Evolutionary conservation across 345 rosid species (phyloP), one percentile per base, ranked within the genome.

Genomic region (Syzygium grande): DNA sequence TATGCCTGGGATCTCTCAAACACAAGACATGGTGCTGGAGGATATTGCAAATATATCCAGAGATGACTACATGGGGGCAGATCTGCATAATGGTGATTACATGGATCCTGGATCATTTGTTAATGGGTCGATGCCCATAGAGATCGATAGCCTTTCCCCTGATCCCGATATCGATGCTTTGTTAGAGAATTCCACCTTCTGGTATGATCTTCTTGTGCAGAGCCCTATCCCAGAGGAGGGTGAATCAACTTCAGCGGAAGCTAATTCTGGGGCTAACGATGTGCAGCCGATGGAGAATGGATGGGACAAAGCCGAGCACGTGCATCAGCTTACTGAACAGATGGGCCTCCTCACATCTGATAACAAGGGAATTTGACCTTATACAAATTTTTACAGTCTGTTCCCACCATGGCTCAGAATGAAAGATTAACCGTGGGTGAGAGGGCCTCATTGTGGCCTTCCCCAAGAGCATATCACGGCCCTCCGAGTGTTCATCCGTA

Each of bases 341-440:
- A 95, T 98, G 99, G 96, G 93, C 84, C 98, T 91, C 90, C 95
- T 97, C 86, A 84, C 94, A 27, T 93, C 99, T 34, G 94, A 94
- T 16, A 88, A 88, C 88, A 85, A 92, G 84, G 85, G 86, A 63
- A 88, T 87, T 53, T 92, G 90, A 84, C 46, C 86, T 84, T 17
- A 19, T 73, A 73, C 46, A 73, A 73, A 73, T 34, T 2, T 16
- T 68, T 55, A 14, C 73, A 68, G 80, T 73, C 25, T 34, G 25
- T 73, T 73, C 46, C 46, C 80, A 38, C 80, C 46, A 73, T 73
- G 43, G 80, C 46, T 73, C 7, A 9, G 49, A 25, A 34, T 34
- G 46, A 34, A 73, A 73, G 80, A 34, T 73, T 17, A 41, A 34
- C 25, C 13, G 25, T 73, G 43, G 80, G 80, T 34, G 80, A 73